A percentile compares a stretch with the other conserved stretches of the same genome.
Evolutionary conservation across 2,329 filamentous ascomycete genomes (phyloP).

Genomic region (Leptographium procerum): DNA sequence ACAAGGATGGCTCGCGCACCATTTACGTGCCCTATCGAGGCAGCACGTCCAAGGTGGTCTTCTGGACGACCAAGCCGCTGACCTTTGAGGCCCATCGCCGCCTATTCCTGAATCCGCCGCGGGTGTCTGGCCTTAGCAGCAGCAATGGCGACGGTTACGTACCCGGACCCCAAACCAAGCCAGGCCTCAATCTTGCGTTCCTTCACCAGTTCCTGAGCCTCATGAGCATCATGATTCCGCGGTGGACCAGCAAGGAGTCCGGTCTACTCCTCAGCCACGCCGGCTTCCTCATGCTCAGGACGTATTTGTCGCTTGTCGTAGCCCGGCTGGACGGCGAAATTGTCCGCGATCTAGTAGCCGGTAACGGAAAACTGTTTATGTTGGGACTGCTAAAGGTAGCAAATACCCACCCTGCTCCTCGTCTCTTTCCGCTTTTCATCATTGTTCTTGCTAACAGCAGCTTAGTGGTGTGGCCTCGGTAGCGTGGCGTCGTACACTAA

Average conservation of each 20-base stretch:
- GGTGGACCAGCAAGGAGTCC: constrained; percentile 92
- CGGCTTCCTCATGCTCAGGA: constrained; percentile 79
- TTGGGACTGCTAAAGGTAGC: constrained; percentile 73
- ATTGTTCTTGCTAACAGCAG: not conserved
- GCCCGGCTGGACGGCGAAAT: constrained; percentile 92
- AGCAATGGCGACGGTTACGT: constrained; percentile 61
- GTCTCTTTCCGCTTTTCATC: no score
- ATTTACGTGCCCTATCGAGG: constrained; percentile 92
- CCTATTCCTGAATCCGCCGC: constrained; percentile 82
- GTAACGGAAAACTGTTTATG: constrained; percentile 78
- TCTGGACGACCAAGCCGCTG: constrained; percentile 77
- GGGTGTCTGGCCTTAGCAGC: constrained; percentile 65
- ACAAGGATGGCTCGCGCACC: constrained; percentile 88
- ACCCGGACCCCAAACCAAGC: constrained; percentile 82
- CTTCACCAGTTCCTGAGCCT: constrained; percentile 92
- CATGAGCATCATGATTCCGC: constrained; percentile 93
- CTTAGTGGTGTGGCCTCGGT: constrained; percentile 79
- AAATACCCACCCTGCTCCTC: not conserved
- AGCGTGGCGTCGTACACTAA: constrained; percentile 94
- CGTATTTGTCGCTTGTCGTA: constrained; percentile 87
- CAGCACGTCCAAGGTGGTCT: constrained; percentile 79
- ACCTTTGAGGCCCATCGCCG: constrained; percentile 95
- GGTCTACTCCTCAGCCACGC: constrained; percentile 81
- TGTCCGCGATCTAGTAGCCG: constrained; percentile 89
- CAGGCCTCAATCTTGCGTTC: constrained; percentile 89